Base-by-base conservation (phyloP, 2,329 filamentous ascomycete genomes). In the Coniochaeta pulveracea region DNA sequence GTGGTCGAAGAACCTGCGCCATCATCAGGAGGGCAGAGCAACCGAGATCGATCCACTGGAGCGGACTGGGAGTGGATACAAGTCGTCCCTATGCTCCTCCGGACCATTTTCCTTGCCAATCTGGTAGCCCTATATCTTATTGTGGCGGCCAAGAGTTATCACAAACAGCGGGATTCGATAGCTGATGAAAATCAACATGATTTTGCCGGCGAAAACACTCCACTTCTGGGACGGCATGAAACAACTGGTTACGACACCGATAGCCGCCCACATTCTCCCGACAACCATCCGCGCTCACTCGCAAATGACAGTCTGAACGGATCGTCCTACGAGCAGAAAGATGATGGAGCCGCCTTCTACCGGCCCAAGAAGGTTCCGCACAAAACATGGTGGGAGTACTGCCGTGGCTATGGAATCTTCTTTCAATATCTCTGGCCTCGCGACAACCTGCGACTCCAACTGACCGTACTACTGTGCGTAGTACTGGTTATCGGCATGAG, bases 371-470 rank as follows among this genome's bases (percentile, higher is more conserved):
- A 85, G 42, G 72, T 85, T 7, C 88, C 85, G 3, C 82, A 83
- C 45, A 85, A 83, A 44, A 91, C 79, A 34, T 98, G 91, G 91
- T 93, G 83, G 76, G 88, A 96, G 51, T 98, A 98, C 54, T 64
- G 95, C 39, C 78, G 80, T 42, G 86, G 89, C 28, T 98, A 96
- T 56, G 83, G 80, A 10, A 66, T 95, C 33, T 94, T 98, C 58
- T 93, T 96, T 53, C 89, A 88, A 0, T 98, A 96, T 51, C 73
- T 96, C 37, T 98, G 91, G 91, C 91, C 91, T 1, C 81, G 78
- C 47, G 89, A 89, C 49, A 78, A 85, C 23, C 26, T 51, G 5
- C 70, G 66, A 42, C 65, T 98, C 35, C 80, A 95, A 60, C 43
- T 85, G 16, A 70, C 88, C 35, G 85, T 95, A 14, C 54, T 93